A percentile compares a stretch with the other conserved stretches of the same genome.
These are phyloP conservation scores for Emergomyces africanus DNA, from an alignment of 2,329 filamentous ascomycete species.

Conservation along the genomic window DNA sequence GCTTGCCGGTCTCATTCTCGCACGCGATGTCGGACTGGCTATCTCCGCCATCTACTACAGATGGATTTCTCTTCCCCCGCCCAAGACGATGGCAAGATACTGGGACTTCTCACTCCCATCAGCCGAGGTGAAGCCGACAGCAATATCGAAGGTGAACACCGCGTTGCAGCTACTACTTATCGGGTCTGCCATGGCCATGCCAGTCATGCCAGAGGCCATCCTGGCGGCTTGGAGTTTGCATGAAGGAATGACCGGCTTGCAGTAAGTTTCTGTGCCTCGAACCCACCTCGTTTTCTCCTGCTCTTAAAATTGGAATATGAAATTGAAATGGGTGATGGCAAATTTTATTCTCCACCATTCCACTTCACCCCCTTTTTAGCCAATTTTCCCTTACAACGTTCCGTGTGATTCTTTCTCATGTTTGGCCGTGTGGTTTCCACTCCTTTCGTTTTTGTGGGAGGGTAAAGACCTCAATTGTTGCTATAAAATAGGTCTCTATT, in stretches of 20 bases:
- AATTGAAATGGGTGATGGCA: too few species aligned
- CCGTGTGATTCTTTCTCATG: too few species aligned
- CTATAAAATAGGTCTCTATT: constrained; percentile 10
- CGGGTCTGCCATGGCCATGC: constrained; percentile 68
- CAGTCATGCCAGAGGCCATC: constrained; percentile 51
- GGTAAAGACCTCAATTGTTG: neutral
- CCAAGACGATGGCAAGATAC: constrained; percentile 83
- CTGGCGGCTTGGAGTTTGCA: constrained; percentile 41
- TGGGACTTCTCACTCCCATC: constrained; percentile 87
- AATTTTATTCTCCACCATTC: neutral
- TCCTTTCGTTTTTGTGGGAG: too few species aligned
- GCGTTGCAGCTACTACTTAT: constrained; percentile 81
- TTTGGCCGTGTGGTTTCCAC: neutral
- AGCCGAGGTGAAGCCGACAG: constrained; percentile 33
- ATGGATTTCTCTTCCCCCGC: constrained; percentile 84
- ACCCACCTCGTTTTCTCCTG: constrained; percentile 5
- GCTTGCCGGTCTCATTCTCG: constrained; percentile 80
- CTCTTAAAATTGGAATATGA: neutral
- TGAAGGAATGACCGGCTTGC: constrained; percentile 47
- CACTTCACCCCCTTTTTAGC: neutral
- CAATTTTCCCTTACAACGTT: too few species aligned
- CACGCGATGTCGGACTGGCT: constrained; percentile 70
- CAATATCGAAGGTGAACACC: constrained; percentile 60
- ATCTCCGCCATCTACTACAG: constrained; percentile 88
- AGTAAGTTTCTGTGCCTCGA: constrained; percentile 20